Base-by-base conservation (phyloP, 2,329 filamentous ascomycete genomes). In the Beauveria scarabaeidicola region DNA sequence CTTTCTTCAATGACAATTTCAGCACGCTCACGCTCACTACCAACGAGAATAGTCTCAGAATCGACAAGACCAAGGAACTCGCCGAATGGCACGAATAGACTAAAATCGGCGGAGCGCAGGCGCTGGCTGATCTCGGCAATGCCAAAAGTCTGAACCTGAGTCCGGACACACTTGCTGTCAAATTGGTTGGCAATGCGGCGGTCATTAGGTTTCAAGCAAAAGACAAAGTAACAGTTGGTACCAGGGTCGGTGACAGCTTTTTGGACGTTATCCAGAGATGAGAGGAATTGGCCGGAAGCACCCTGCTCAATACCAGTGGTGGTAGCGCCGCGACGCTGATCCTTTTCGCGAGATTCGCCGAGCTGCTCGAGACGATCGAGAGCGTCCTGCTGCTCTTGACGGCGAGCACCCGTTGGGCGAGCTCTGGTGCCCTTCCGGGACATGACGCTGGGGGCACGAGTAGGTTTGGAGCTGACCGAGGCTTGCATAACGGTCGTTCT, bases 101-200 rank as follows among this genome's bases (percentile, higher is more conserved):
- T 96, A 76, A 97, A 97, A 72, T 99, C 94, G 0, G 93, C 93
- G 59, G 93, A 93, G 53, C 92, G 85, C 43, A 99, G 80, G 21
- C 94, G 84, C 70, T 97, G 92, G 70, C 92, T 96, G 72, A 99
- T 97, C 70, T 99, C 94, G 1, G 92, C 92, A 68, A 99, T 96
- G 36, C 94, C 94, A 66, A 97, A 90, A 0, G 91, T 96, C 70
- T 97, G 93, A 1, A 99, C 83, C 70, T 99, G 94, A 11, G 89
- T 90, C 4, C 94, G 87, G 23, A 99, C 94, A 70, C 94, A 99
- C 74, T 97, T 97, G 81, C 91, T 97, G 73, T 99, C 94, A 67
- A 97, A 99, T 69, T 99, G 94, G 66, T 99, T 99, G 63, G 94
- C 93, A 65, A 99, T 99, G 53, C 94, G 86, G 57, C 94, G 84